These are phyloP conservation scores for Apostasia ramifera DNA, from an alignment of 106 monocot species.

Conservation along the genomic window DNA sequence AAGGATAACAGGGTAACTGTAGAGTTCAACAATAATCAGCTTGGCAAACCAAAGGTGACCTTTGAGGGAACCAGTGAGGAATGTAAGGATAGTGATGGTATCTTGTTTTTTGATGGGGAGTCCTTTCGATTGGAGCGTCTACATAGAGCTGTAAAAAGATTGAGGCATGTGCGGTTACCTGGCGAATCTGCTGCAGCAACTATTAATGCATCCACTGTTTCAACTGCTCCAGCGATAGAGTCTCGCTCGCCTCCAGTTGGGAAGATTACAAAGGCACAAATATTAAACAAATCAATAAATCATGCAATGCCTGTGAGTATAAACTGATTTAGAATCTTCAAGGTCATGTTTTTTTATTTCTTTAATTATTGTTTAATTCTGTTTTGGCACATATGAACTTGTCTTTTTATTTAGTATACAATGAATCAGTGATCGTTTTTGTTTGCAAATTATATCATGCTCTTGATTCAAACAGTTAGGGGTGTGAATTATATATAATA, in stretches of 20 bases:
- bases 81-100: constrained; percentile 89
- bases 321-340: background rate
- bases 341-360: background rate
- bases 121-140: constrained; percentile 77
- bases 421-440: too few species aligned
- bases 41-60: constrained; percentile 86
- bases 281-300: constrained; percentile 32
- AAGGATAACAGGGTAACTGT: constrained; percentile 92
- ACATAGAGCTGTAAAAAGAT: constrained; percentile 85
- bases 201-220: constrained; percentile 15
- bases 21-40: constrained; percentile 91
- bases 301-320: constrained; percentile 65
- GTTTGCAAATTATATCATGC: too few species aligned
- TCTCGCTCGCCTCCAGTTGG: constrained; percentile 62
- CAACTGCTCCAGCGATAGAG: constrained; percentile 35
- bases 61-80: constrained; percentile 96
- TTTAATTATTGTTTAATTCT: too few species aligned
- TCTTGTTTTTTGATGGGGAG: constrained; percentile 91
- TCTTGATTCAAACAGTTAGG: too few species aligned
- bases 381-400: too few species aligned
- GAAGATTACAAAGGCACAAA: constrained; percentile 44
- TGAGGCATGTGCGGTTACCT: constrained; percentile 67
- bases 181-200: constrained; percentile 56
- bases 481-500: too few species aligned
- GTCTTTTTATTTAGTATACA: too few species aligned